Evolutionary conservation across 2,329 filamentous ascomycete genomes (phyloP).

Genomic region (Botrytis fabae): DNA sequence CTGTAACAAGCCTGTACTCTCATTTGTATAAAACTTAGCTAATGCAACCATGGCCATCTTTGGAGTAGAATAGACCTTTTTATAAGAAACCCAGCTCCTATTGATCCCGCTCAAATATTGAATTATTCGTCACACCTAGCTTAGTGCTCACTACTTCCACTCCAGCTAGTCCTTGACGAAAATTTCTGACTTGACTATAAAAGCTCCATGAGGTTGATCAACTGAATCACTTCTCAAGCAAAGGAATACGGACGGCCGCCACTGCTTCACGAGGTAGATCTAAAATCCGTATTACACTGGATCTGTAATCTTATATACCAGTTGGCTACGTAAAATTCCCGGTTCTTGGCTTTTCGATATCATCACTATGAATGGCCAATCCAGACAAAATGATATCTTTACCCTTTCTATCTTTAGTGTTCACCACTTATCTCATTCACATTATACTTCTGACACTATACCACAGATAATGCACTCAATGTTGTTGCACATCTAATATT

Average conservation of each 20-base stretch:
- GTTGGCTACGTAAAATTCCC: background rate
- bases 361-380: background rate
- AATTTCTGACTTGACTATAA: background rate
- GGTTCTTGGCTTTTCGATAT: background rate
- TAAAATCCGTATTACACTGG: background rate
- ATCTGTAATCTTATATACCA: fast-evolving
- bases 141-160: background rate
- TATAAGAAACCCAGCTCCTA: background rate
- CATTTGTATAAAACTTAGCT: too few species aligned
- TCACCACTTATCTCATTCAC: background rate
- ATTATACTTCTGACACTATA: fast-evolving
- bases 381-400: background rate
- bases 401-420: background rate
- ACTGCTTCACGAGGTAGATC: background rate
- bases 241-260: background rate
- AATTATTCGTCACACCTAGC: background rate
- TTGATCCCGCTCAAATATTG: background rate
- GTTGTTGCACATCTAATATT: background rate
- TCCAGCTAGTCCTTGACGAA: fast-evolving
- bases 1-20: too few species aligned
- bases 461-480: fast-evolving
- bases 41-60: too few species aligned
- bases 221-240: background rate
- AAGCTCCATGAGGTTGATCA: background rate
- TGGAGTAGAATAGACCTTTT: too few species aligned